A percentile compares a stretch with the other conserved stretches of the same genome.
Conservation (phyloP, 148 eudicot species). For the Pharnaceum exiguum region DNA sequence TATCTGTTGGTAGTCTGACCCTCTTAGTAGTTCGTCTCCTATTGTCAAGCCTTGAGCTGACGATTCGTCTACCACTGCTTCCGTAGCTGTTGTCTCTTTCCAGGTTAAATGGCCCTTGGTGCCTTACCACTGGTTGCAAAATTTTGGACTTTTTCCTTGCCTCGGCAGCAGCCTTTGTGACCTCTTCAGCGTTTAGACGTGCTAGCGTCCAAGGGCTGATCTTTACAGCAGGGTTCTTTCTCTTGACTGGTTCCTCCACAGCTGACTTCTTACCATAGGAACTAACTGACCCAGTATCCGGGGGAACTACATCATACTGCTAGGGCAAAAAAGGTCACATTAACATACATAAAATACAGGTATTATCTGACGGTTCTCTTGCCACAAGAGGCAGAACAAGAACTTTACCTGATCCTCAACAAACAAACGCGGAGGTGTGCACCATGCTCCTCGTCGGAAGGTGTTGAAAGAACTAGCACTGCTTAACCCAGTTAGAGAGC, state of each 20-base stretch:
- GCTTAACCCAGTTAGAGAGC: conserved; percentile 96
- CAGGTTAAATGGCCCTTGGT: conserved; percentile 25
- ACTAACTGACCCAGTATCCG: conserved; percentile 85
- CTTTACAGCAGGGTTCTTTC: conserved; percentile 77
- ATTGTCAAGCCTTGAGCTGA: conserved; percentile 41
- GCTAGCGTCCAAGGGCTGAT: conserved; percentile 98
- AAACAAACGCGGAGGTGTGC: conserved; percentile 93
- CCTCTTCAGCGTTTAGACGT: conserved; percentile 86
- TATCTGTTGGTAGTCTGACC: conserved; percentile 47
- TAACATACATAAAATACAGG: too few species aligned
- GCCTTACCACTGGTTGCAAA: conserved; percentile 58
- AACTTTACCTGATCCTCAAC: conserved; percentile 83
- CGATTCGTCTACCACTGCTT: conserved; percentile 44
- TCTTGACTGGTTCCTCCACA: conserved; percentile 63
- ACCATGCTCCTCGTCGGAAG: conserved; percentile 87
- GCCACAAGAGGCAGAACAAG: neutral
- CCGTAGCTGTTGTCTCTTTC: conserved; percentile 62
- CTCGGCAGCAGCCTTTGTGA: conserved; percentile 89
- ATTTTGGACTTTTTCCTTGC: conserved; percentile 95
- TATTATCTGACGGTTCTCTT: too few species aligned
- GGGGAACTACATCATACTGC: conserved; percentile 96
- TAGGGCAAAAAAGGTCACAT: too few species aligned
- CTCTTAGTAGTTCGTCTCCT: conserved; percentile 64
- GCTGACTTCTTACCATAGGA: conserved; percentile 66
- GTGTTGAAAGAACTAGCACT: conserved; percentile 91